These are phyloP conservation scores for Lodderomyces beijingensis DNA, from an alignment of 1,139 yeast genomes.

Conservation along the genomic window DNA sequence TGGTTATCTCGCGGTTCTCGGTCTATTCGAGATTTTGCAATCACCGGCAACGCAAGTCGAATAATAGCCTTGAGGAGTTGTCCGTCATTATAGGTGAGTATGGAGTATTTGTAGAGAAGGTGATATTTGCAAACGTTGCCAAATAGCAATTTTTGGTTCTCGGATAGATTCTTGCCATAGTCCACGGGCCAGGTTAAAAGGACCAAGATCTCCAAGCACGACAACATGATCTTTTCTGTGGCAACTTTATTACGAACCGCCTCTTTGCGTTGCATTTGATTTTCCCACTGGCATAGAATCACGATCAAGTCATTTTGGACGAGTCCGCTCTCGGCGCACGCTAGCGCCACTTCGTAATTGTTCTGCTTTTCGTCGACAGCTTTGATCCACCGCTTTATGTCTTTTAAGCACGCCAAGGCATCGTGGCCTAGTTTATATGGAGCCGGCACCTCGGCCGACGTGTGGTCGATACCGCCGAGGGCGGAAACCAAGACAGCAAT, in stretches of 20 bases:
- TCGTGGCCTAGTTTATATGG: conserved; percentile 86
- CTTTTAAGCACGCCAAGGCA: conserved; percentile 84
- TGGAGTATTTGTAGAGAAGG: conserved; percentile 62
- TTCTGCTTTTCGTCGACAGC: conserved; percentile 72
- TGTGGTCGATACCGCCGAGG: conserved; percentile 73
- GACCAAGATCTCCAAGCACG: conserved; percentile 75
- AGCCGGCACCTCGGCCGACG: conserved; percentile 34
- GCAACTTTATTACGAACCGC: conserved; percentile 22
- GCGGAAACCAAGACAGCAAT: conserved; percentile 73
- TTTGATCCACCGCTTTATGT: conserved; percentile 81
- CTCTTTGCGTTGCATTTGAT: conserved; percentile 21
- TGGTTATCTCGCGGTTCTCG: conserved; percentile 72
- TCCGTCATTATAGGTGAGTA: conserved; percentile 58
- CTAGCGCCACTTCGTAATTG: conserved; percentile 78
- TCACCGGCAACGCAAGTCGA: conserved; percentile 63
- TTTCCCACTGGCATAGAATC: conserved; percentile 75
- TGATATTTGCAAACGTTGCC: conserved; percentile 66
- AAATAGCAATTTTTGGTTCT: conserved; percentile 53
- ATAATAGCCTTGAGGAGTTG: conserved; percentile 65
- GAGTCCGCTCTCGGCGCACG: conserved; percentile 78
- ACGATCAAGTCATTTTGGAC: conserved; percentile 70
- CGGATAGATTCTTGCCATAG: conserved; percentile 41
- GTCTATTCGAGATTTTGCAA: conserved; percentile 50
- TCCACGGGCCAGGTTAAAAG: conserved; percentile 83
- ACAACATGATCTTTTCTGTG: conserved; percentile 61